Evolutionary conservation across 345 rosid species (phyloP).

Genomic region (Xanthoceras sorbifolium): DNA sequence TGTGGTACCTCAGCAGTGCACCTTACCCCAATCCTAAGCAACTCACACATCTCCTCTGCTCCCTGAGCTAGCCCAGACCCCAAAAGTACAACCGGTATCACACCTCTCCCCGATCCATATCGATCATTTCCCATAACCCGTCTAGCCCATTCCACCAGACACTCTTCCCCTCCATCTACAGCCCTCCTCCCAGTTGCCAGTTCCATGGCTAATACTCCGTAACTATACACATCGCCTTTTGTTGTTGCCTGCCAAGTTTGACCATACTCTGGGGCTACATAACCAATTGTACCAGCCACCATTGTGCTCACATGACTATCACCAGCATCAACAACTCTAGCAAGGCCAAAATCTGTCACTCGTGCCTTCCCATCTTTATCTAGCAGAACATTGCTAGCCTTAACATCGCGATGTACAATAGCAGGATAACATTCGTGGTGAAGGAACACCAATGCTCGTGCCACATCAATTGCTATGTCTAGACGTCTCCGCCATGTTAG

Average conservation of each 20-base stretch:
- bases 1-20: constrained; percentile 82
- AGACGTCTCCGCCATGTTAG: constrained; percentile 67
- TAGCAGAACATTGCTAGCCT: constrained; percentile 88
- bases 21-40: constrained; percentile 60
- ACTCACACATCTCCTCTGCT: constrained; percentile 63
- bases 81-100: constrained; percentile 46
- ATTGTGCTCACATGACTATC: constrained; percentile 88
- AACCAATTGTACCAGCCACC: constrained; percentile 91
- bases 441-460: constrained; percentile 67
- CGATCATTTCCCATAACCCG: constrained; percentile 55
- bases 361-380: constrained; percentile 69
- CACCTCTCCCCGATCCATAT: constrained; percentile 29
- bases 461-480: constrained; percentile 68
- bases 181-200: constrained; percentile 89
- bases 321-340: constrained; percentile 70
- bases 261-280: constrained; percentile 95
- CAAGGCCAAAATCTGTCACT: constrained; percentile 91
- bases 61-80: constrained; percentile 73
- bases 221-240: constrained; percentile 94
- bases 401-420: constrained; percentile 90
- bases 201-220: constrained; percentile 84
- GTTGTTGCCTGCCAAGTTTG: constrained; percentile 94
- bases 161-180: constrained; percentile 90
- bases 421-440: constrained; percentile 93
- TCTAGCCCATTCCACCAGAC: constrained; percentile 82